Base-by-base conservation (phyloP, 2,329 filamentous ascomycete species). In the Alternaria brassicicola region DNA sequence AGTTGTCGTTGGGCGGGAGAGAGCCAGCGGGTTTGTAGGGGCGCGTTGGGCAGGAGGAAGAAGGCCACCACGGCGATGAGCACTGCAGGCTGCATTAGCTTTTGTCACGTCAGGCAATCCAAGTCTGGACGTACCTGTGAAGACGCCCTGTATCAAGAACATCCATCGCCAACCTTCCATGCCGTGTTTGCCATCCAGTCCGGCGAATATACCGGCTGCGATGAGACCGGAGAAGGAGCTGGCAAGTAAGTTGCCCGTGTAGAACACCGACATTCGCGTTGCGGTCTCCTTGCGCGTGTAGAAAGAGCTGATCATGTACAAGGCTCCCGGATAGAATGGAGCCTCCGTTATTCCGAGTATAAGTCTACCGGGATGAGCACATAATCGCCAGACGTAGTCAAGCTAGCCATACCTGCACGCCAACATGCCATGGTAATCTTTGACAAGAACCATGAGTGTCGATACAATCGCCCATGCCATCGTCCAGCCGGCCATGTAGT, bases 131-230 rank as follows among this genome's bases (percentile, higher is more conserved):
- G 6, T 39, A 39, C 36, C 19, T 15, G 77, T 79, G 6, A 73
- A 66, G 1, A 72, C 58, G 4, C 77, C 78, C 62, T 80, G 77
- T 7, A 80, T 76, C 13, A 81, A 74, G 46, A 80, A 82, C 4
- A 81, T 63, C 78, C 78, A 80, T 52, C 74, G 62, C 78, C 80
- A 82, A 0, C 76, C 76, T 21, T 71, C 67, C 0, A 82, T 55
- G 2, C 80, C 80, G 23, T 73, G 67, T 2, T 67, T 73, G 13
- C 77, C 78, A 38, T 81, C 74, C 19, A 81, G 67, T 2, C 69
- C 69, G 2, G 65, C 65, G 25, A 70, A 75, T 1, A 78, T 67
- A 1, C 68, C 74, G 5, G 75, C 78, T 5, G 74, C 77, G 12
- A 81, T 74, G 6, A 82, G 69, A 12, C 80, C 80, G 4, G 75